Evolutionary conservation across 345 rosid genomes (phyloP), one percentile per base, ranked within the genome.

Genomic region (Populus ilicifolia): DNA sequence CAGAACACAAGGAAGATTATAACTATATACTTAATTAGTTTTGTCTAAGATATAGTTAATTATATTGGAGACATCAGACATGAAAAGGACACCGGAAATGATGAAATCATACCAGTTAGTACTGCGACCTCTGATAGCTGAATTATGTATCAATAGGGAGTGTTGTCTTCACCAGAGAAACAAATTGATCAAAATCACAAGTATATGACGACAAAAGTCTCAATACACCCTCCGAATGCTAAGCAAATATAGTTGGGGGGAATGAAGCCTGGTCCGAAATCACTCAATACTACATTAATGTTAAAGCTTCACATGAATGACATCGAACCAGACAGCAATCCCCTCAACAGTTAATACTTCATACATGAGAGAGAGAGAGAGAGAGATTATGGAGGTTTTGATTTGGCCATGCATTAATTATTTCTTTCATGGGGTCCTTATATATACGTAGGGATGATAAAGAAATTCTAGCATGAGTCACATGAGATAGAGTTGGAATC

Each of bases 251-350:
- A 43, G 96, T 85, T 89, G 89, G 83, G 93, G 93, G 98, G 96
- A 91, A 93, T 91, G 96, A 90, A 89, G 94, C 93, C 98, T 91
- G 98, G 98, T 93, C 93, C 98, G 96, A 91, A 83, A 89, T 84
- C 94, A 81, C 82, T 81, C 84, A 81, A 4, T 14, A 4, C 50
- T 21, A 73, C 21, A 25, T 1, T 5, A 2, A 27, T 5, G 33
- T 44, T 52, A 21, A 35, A 70, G 48, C 48, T 71, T 71, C 56
- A 73, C 48, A 72, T 71, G 86, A 88, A 85, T 82, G 89, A 81
- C 84, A 80, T 92, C 97, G 97, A 84, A 84, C 93, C 96, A 93
- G 89, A 85, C 96, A 74, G 86, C 96, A 87, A 82, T 84, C 93
- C 86, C 93, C 96, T 80, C 91, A 90, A 89, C 94, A 83, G 77